Evolutionary conservation across 306 rosid species (phyloP), one percentile per base, ranked within the genome.

Genomic region (Rubus idaeus): DNA sequence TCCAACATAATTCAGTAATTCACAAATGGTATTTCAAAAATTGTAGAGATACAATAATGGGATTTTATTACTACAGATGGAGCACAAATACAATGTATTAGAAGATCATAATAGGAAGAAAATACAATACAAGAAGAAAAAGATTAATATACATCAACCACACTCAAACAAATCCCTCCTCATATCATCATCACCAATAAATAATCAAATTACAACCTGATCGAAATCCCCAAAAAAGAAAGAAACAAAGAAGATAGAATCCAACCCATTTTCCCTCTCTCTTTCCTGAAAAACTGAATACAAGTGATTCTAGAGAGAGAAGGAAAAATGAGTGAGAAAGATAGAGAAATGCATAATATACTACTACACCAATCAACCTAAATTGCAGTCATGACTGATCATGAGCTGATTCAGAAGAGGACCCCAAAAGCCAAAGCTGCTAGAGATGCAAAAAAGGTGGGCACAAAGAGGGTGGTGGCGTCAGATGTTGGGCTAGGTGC

Each of bases 401-500:
- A 37, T 16, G 49, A 37, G 70, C 49, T 65, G 70, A 65, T 65
- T 71, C 69, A 82, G 75, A 82, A 74, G 72, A 82, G 57, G 73
- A 87, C 44, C 58, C 85, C 83, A 77, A 84, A 75, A 68, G 83
- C 83, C 69, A 87, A 50, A 13, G 85, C 82, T 10, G 73, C 80
- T 20, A 84, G 79, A 80, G 85, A 84, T 8, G 85, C 85, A 57
- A 82, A 46, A 77, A 82, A 65, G 40, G 85, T 67, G 7, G 90
- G 90, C 47, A 77, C 52, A 71, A 84, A 79, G 18, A 42, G 21
- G 30, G 82, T 5, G 21, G 74, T 14, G 41, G 90, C 83, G 47
- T 84, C 87, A 35, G 86, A 82, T 13, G 84, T 17, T 46, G 90
- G 90, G 84, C 67, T 73, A 10, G 90, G 90, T 5, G 90, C 84